Evolutionary conservation across 2,329 filamentous ascomycete species (phyloP).

Genomic region (Plectosphaerella sp.): DNA sequence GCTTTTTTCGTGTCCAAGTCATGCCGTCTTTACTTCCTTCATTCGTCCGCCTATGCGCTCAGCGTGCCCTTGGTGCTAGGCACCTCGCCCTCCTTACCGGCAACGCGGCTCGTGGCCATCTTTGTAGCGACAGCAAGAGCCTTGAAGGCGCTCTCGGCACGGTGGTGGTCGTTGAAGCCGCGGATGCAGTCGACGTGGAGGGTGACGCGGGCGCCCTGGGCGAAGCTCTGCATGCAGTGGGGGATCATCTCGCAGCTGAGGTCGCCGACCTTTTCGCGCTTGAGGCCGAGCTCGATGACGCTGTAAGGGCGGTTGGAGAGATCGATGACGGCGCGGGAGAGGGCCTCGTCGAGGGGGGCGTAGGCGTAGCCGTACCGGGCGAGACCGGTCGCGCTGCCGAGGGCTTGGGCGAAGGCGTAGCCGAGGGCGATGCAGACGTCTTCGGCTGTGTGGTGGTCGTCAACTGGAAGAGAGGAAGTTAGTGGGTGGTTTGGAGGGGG

Average conservation of each 20-base stretch:
- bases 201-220: constrained; percentile 84
- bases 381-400: constrained; percentile 74
- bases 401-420: constrained; percentile 73
- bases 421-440: constrained; percentile 92
- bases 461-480: constrained; percentile 51
- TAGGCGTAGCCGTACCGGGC: constrained; percentile 90
- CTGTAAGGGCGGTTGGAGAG: constrained; percentile 86
- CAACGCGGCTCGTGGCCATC: constrained; percentile 68
- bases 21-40: not conserved
- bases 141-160: constrained; percentile 96
- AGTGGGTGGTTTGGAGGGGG: not conserved
- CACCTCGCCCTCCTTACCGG: constrained; percentile 84
- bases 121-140: constrained; percentile 83
- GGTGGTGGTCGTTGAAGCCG: constrained; percentile 92
- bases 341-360: constrained; percentile 89
- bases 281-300: constrained; percentile 78
- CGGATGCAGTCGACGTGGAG: constrained; percentile 90
- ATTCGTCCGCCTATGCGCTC: constrained; percentile 39
- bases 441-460: constrained; percentile 98
- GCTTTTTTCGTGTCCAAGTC: not conserved
- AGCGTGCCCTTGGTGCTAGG: constrained; percentile 95
- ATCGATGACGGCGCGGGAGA: constrained; percentile 90
- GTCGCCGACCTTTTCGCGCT: constrained; percentile 89
- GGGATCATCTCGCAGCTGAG: constrained; percentile 96
- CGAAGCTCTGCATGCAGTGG: constrained; percentile 92